Conservation (phyloP, 352 stramenopile genomes). For the Blastocystis sp. region DNA sequence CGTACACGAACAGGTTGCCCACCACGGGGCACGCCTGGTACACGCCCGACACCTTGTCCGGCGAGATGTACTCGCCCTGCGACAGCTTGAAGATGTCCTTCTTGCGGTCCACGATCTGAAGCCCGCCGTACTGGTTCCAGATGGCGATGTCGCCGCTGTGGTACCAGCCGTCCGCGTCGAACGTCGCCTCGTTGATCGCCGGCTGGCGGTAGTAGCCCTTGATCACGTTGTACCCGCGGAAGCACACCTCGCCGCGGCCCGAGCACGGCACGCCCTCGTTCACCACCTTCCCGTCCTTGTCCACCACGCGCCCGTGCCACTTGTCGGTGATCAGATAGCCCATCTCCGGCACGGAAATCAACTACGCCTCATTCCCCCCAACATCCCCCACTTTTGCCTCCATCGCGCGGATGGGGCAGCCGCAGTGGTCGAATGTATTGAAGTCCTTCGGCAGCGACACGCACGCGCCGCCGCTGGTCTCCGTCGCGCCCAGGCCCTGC, state of each 20-base stretch:
- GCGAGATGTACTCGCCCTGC: constrained; percentile 63
- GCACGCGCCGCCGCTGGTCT: constrained; percentile 82
- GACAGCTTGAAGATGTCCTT: constrained; percentile 69
- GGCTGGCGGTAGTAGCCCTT: constrained; percentile 90
- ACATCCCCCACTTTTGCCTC: constrained; percentile 87
- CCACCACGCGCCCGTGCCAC: constrained; percentile 28
- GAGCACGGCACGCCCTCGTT: constrained; percentile 75
- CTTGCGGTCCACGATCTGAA: constrained; percentile 68
- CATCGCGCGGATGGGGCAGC: constrained; percentile 79
- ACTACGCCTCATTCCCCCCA: constrained; percentile 74
- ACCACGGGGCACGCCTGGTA: constrained; percentile 72
- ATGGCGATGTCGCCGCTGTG: constrained; percentile 80
- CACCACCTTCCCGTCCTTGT: constrained; percentile 55
- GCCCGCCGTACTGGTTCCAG: constrained; percentile 76
- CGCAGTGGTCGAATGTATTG: constrained; percentile 84
- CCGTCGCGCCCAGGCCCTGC: constrained; percentile 90
- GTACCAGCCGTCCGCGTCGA: constrained; percentile 77
- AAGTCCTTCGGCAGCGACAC: constrained; percentile 73
- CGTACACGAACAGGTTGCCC: constrained; percentile 84
- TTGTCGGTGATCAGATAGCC: constrained; percentile 62
- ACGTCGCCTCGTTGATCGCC: constrained; percentile 84
- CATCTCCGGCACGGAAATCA: constrained; percentile 68
- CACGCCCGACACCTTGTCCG: constrained; percentile 49
- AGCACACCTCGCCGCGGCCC: constrained; percentile 78
- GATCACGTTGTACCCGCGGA: constrained; percentile 81